Evolutionary conservation across 2,329 filamentous ascomycete genomes (phyloP).

Genomic region (Pezicula neosporulosa): DNA sequence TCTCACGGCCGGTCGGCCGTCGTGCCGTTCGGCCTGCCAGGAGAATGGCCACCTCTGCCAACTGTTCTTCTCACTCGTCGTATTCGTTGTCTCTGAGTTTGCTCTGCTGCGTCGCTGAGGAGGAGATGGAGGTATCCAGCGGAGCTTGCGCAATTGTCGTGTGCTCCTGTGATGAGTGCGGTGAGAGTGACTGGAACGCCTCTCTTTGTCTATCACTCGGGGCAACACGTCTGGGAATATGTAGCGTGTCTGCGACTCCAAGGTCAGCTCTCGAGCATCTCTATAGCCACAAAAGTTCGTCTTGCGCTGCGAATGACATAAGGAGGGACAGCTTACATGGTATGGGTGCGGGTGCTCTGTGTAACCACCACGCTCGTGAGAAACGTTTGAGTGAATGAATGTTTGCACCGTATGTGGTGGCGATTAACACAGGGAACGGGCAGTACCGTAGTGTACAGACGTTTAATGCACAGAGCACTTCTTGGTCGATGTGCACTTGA

Average conservation of each 20-base stretch:
- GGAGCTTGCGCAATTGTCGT: too few species aligned
- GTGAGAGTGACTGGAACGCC: too few species aligned
- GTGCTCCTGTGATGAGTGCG: too few species aligned
- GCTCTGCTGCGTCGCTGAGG: neutral
- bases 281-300: too few species aligned
- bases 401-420: neutral
- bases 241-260: too few species aligned
- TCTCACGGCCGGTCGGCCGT: conserved; percentile 27
- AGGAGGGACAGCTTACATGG: neutral
- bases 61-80: neutral
- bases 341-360: neutral
- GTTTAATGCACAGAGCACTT: neutral
- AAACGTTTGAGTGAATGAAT: neutral
- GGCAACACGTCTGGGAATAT: too few species aligned
- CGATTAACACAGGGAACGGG: neutral
- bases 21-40: conserved; percentile 25
- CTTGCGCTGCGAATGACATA: too few species aligned
- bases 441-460: neutral
- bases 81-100: neutral
- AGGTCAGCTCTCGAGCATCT: too few species aligned
- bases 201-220: too few species aligned
- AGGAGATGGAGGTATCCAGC: neutral
- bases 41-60: conserved; percentile 21
- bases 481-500: neutral
- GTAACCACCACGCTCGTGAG: neutral